These are phyloP conservation scores for Dothideomycetidae sp. DNA, from an alignment of 2,329 filamentous ascomycete species.

Conservation along the genomic window DNA sequence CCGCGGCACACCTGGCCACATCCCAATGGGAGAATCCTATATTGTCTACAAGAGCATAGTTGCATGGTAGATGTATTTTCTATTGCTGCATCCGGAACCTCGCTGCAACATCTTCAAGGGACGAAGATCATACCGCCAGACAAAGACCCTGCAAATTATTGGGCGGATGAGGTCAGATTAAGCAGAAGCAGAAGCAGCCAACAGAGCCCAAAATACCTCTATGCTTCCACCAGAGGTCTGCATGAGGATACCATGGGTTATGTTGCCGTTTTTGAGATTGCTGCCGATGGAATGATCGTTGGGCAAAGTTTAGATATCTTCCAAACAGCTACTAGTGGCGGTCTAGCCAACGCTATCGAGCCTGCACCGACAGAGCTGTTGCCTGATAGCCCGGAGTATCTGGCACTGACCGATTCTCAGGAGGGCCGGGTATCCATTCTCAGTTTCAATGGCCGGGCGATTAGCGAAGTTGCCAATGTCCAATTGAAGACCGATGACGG, in stretches of 20 bases:
- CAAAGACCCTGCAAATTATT: constrained; percentile 21
- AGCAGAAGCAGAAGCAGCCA: constrained; percentile 17
- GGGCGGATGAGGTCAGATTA: constrained; percentile 24
- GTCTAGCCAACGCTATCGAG: constrained; percentile 24
- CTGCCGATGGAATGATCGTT: constrained; percentile 16
- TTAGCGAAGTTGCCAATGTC: constrained; percentile 19
- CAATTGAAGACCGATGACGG: constrained; percentile 20
- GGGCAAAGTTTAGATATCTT: constrained; percentile 20
- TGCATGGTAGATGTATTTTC: constrained; percentile 23
- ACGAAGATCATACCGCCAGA: constrained; percentile 20
- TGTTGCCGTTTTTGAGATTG: constrained; percentile 7
- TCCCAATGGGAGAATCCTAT: constrained; percentile 21
- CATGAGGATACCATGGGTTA: constrained; percentile 13
- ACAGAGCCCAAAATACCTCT: constrained; percentile 19
- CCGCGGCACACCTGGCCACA: constrained; percentile 24
- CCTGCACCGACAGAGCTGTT: constrained; percentile 16
- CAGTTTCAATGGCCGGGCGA: constrained; percentile 20
- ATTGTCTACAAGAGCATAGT: constrained; percentile 24
- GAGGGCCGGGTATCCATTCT: constrained; percentile 22
- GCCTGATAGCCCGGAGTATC: constrained; percentile 16
- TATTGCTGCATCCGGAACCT: constrained; percentile 18
- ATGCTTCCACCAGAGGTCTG: constrained; percentile 22
- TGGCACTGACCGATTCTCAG: constrained; percentile 23
- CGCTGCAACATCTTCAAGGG: constrained; percentile 18
- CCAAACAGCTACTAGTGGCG: constrained; percentile 23